A percentile compares a stretch with the other conserved stretches of the same genome.
These are phyloP conservation scores for Torulaspora pretoriensis DNA, from an alignment of 1,139 yeast genomes.

Conservation along the genomic window DNA sequence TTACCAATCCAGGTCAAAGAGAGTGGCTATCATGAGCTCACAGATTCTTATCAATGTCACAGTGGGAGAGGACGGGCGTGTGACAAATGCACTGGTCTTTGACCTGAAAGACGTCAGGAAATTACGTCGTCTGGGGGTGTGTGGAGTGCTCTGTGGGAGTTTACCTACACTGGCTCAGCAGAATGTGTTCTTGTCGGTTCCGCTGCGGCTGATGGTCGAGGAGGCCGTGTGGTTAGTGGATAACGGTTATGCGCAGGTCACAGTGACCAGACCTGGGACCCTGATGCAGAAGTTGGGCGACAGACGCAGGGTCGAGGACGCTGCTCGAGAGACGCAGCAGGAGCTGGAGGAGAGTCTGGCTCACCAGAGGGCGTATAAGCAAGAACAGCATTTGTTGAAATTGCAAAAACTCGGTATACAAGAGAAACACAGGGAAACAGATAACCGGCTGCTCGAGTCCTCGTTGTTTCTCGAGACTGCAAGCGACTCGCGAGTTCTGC, in stretches of 20 bases:
- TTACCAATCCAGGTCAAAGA: not conserved
- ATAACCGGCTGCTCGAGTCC: constrained; percentile 20
- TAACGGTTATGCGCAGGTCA: constrained; percentile 37
- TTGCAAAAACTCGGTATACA: constrained; percentile 18
- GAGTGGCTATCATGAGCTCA: not conserved
- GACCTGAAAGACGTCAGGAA: constrained; percentile 48
- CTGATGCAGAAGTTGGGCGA: not conserved
- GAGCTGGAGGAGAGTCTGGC: constrained; percentile 14
- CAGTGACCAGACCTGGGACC: constrained; percentile 25
- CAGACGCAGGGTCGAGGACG: not conserved
- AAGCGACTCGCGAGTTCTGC: constrained; percentile 9
- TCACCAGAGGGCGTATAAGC: constrained; percentile 20
- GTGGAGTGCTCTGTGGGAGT: constrained; percentile 79
- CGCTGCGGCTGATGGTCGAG: constrained; percentile 66
- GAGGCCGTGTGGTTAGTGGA: constrained; percentile 67
- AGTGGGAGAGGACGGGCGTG: constrained; percentile 4
- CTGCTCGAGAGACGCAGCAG: constrained; percentile 1
- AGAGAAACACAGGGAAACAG: constrained; percentile 4
- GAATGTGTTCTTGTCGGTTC: constrained; percentile 77
- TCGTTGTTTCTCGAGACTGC: constrained; percentile 13
- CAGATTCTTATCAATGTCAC: constrained; percentile 4
- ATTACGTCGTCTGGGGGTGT: constrained; percentile 54
- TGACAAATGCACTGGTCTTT: constrained; percentile 40
- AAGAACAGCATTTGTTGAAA: constrained; percentile 21
- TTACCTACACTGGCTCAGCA: constrained; percentile 89